Conservation (phyloP, 768 basidiomycete species). For the Suillus variegatus region DNA sequence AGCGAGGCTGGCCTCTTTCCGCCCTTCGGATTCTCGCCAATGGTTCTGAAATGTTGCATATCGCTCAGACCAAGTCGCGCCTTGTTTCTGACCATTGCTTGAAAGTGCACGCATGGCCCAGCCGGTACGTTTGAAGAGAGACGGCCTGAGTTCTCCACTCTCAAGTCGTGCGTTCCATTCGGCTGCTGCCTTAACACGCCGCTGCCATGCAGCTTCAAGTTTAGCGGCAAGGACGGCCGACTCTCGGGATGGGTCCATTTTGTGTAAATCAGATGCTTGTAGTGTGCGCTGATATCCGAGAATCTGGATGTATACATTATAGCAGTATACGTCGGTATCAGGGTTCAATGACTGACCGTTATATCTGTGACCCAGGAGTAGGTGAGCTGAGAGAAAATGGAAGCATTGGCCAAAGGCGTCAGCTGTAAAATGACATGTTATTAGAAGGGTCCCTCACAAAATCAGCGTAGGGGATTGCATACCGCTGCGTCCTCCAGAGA, state of each 20-base stretch:
- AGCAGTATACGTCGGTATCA: not conserved
- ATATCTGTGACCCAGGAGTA: constrained; percentile 67
- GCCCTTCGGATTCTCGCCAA: constrained; percentile 49
- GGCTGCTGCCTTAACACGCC: constrained; percentile 47
- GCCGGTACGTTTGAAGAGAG: constrained; percentile 35
- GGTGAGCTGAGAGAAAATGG: constrained; percentile 58
- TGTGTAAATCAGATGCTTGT: constrained; percentile 76
- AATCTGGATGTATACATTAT: constrained; percentile 31
- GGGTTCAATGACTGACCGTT: constrained; percentile 38
- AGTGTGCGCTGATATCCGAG: constrained; percentile 73
- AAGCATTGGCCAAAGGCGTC: constrained; percentile 61
- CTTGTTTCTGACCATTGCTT: constrained; percentile 11
- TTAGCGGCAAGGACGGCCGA: constrained; percentile 49
- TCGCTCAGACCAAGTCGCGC: constrained; percentile 25
- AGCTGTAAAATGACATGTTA: constrained; percentile 29
- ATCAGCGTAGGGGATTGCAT: constrained; percentile 12
- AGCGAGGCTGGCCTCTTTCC: constrained; percentile 51
- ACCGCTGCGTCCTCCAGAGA: constrained; percentile 59
- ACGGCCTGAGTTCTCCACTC: constrained; percentile 45
- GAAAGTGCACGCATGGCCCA: constrained; percentile 38
- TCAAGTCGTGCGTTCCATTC: constrained; percentile 57
- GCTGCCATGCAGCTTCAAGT: constrained; percentile 57
- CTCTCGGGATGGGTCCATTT: constrained; percentile 53
- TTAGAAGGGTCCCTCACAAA: not conserved
- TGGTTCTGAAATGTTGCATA: constrained; percentile 34